Conservation (phyloP, 768 basidiomycete genomes). For the Asterophora parasitica region DNA sequence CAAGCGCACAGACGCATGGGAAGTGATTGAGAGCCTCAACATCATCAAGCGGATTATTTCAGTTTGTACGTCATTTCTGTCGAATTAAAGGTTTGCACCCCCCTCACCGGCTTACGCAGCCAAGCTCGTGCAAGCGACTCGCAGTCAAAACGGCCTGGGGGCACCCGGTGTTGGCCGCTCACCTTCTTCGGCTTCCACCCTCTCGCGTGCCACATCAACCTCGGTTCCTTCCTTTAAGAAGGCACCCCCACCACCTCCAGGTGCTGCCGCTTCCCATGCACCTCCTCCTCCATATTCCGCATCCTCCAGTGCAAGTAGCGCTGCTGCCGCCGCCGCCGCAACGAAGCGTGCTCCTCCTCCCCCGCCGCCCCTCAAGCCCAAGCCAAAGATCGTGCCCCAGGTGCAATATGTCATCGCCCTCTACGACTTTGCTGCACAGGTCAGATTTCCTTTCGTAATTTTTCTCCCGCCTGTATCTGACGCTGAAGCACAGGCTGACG, state of each 20-base stretch:
- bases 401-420: constrained; percentile 83
- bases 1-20: constrained; percentile 79
- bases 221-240: constrained; percentile 39
- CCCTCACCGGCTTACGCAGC: constrained; percentile 33
- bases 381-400: constrained; percentile 64
- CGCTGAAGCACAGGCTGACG: constrained; percentile 57
- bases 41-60: constrained; percentile 84
- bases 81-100: no score
- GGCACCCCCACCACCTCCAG: constrained; percentile 50
- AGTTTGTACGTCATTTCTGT: constrained; percentile 55
- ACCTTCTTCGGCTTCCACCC: constrained; percentile 28
- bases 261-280: constrained; percentile 22
- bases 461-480: constrained; percentile 1
- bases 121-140: constrained; percentile 58
- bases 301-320: constrained; percentile 17
- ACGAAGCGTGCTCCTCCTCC: constrained; percentile 84
- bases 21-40: constrained; percentile 69
- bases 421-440: constrained; percentile 93
- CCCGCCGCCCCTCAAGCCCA: constrained; percentile 87
- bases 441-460: constrained; percentile 22
- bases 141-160: constrained; percentile 29
- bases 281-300: constrained; percentile 48
- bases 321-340: constrained; percentile 32
- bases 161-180: constrained; percentile 27
- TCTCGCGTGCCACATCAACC: constrained; percentile 39